phyloP scores from a whole-genome alignment of 495 filamentous ascomycete species.

The Aspergillus leporis region DNA sequence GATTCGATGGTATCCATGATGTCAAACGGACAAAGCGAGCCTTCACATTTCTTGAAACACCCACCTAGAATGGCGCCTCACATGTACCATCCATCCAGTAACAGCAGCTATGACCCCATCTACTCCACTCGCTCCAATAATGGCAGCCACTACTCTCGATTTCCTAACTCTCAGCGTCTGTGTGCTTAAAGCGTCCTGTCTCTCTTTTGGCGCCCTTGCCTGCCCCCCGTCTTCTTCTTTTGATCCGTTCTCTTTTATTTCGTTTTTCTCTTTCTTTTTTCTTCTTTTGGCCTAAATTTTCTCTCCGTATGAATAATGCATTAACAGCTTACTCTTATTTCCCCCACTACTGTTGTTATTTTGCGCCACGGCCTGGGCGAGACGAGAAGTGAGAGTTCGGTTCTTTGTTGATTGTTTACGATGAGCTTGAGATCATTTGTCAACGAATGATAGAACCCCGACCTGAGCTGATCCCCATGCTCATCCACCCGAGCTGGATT shows the following conservation, averaged over 20 bases:
- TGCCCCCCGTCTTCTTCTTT: constrained; percentile 13
- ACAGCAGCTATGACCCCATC: constrained; percentile 37
- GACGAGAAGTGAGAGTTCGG: neutral
- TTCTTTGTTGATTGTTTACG: constrained; percentile 4
- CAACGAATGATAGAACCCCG: neutral
- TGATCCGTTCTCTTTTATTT: neutral
- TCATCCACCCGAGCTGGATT: neutral
- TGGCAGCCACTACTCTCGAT: constrained; percentile 29
- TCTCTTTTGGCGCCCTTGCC: constrained; percentile 5
- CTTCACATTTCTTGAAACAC: constrained; percentile 26
- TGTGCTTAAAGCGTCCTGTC: constrained; percentile 28
- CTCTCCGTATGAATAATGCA: neutral
- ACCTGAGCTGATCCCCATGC: neutral
- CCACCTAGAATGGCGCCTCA: constrained; percentile 17
- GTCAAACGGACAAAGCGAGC: constrained; percentile 25
- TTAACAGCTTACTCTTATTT: neutral
- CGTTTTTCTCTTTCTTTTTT: constrained; percentile 19
- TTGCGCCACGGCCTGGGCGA: constrained; percentile 6
- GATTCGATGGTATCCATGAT: constrained; percentile 30
- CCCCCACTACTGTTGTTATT: neutral
- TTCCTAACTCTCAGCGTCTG: constrained; percentile 36
- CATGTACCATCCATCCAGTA: constrained; percentile 23
- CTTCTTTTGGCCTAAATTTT: constrained; percentile 7
- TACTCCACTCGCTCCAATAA: constrained; percentile 28
- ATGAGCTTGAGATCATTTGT: neutral